A percentile compares a stretch with the other conserved stretches of the same genome.
phyloP scores from a whole-genome alignment of 805 yeast genomes.

The Scheffersomyces coipomensis region DNA sequence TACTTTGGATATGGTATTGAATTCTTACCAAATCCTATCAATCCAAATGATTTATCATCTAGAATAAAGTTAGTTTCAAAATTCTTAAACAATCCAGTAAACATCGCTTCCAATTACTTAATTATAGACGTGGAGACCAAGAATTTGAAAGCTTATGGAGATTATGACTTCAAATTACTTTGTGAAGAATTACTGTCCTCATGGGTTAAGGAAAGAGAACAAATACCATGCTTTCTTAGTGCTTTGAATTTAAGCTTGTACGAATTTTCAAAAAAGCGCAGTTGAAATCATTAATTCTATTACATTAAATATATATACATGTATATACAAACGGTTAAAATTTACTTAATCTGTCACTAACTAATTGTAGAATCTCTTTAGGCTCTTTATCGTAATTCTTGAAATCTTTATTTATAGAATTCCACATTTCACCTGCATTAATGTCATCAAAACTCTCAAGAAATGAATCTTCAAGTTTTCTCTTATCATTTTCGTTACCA shows the following conservation, averaged over 20 bases:
- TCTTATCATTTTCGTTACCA: slow-evolving; percentile 36
- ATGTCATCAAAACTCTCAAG: slow-evolving; percentile 45
- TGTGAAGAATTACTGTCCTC: slow-evolving; percentile 54
- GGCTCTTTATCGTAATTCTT: slow-evolving; percentile 42
- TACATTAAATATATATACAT: slow-evolving; percentile 2
- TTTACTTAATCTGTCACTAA: slow-evolving; percentile 15
- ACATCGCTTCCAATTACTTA: slow-evolving; percentile 42
- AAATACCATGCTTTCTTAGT: slow-evolving; percentile 75
- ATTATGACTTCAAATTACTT: slow-evolving; percentile 32
- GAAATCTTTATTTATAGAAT: slow-evolving; percentile 45
- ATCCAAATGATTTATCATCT: slow-evolving; percentile 46
- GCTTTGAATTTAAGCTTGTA: slow-evolving; percentile 68
- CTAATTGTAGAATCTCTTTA: slow-evolving; percentile 37
- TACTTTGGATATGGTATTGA: slow-evolving; percentile 75
- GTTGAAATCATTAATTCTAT: slow-evolving; percentile 1
- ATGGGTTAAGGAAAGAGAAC: slow-evolving; percentile 69
- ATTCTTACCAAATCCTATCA: slow-evolving; percentile 47
- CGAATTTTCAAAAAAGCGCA: slow-evolving; percentile 28
- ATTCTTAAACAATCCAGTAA: slow-evolving; percentile 25
- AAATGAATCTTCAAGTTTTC: slow-evolving; percentile 34
- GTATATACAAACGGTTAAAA: slow-evolving; percentile 5
- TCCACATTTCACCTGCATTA: slow-evolving; percentile 64
- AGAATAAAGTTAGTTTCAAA: slow-evolving; percentile 55
- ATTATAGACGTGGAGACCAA: slow-evolving; percentile 56
- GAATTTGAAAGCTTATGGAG: slow-evolving; percentile 52